A percentile compares a stretch with the other conserved stretches of the same genome.
Evolutionary conservation across 2,329 filamentous ascomycete genomes (phyloP).

Genomic region (Leptographium procerum): DNA sequence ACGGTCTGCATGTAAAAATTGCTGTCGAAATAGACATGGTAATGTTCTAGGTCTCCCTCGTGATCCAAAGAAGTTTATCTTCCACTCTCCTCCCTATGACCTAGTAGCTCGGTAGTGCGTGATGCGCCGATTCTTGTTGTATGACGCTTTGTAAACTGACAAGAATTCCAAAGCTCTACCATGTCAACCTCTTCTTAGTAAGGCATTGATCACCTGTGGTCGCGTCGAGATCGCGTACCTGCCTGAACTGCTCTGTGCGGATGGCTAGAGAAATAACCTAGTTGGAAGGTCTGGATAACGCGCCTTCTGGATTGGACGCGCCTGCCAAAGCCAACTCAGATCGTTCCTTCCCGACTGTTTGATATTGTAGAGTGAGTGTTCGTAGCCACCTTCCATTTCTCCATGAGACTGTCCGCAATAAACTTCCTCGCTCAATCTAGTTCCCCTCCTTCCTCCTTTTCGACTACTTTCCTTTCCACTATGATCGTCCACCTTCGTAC

Average conservation of each 20-base stretch:
- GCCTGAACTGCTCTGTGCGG: not conserved
- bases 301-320: not conserved
- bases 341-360: conserved; percentile 1
- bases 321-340: not conserved
- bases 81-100: too few species aligned
- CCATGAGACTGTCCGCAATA: not conserved
- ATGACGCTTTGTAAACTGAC: too few species aligned
- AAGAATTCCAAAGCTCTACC: not conserved
- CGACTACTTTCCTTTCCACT: not conserved
- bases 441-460: not conserved
- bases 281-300: not conserved
- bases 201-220: not conserved
- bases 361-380: not conserved
- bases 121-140: too few species aligned
- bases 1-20: too few species aligned
- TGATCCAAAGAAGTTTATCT: too few species aligned
- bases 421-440: not conserved
- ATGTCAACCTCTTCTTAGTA: not conserved
- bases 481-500: not conserved
- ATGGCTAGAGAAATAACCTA: not conserved
- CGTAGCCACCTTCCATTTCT: not conserved
- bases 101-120: too few species aligned
- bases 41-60: too few species aligned
- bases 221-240: not conserved
- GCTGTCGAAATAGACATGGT: too few species aligned